Percentiles rank a stretch among this genome's conserved stretches.
Conservation (phyloP, 164 flowering plant genomes). For the Nelumbo lutea region DNA sequence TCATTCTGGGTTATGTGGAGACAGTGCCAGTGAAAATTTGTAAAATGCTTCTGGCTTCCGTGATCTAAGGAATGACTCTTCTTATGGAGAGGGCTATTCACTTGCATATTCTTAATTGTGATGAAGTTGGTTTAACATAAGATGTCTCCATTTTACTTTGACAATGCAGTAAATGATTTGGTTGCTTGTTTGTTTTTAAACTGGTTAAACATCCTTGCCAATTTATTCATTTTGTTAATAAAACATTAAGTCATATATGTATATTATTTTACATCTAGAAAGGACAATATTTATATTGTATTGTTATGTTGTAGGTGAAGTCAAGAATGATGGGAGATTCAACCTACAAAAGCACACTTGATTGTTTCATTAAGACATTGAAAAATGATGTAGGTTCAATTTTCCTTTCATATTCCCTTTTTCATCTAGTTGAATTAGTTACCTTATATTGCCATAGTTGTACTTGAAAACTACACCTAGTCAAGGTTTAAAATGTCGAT, state of each 20-base stretch:
- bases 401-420: neutral
- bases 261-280: too few relatives aligned
- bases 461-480: too few relatives aligned
- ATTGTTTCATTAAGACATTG: conserved; percentile 83
- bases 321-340: conserved; percentile 99
- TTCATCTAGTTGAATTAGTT: neutral
- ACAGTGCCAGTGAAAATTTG: too few relatives aligned
- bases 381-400: conserved; percentile 59
- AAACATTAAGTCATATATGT: neutral
- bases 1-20: too few relatives aligned
- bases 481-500: too few relatives aligned
- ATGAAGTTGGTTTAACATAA: too few relatives aligned
- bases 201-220: neutral
- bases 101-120: too few relatives aligned
- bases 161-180: neutral
- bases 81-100: too few relatives aligned
- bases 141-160: neutral
- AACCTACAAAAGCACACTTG: conserved; percentile 75
- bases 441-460: neutral
- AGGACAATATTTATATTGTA: conserved; percentile 8
- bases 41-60: too few relatives aligned
- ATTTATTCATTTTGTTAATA: neutral
- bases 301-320: conserved; percentile 57
- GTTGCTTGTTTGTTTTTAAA: neutral
- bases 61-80: too few relatives aligned